Percentiles rank a stretch among this genome's conserved stretches.
Conservation (phyloP, 345 rosid species). For the Eucalyptus shirleyi region DNA sequence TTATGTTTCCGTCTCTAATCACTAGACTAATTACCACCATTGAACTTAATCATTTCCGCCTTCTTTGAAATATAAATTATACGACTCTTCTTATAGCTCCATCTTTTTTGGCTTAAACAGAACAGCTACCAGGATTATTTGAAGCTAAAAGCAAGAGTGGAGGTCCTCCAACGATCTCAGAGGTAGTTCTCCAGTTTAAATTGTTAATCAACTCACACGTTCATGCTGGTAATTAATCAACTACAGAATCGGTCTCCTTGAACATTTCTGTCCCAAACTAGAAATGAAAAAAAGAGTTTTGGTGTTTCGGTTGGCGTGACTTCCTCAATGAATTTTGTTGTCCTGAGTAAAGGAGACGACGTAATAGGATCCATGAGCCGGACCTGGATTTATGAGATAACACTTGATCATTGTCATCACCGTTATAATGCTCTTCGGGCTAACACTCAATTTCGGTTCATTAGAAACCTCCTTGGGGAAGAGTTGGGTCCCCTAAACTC, state of each 20-base stretch:
- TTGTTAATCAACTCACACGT: background rate
- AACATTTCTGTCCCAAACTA: background rate
- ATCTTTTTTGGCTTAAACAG: slow-evolving; percentile 3
- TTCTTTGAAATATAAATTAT: background rate
- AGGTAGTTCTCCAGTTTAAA: slow-evolving; percentile 7
- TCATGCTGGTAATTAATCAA: background rate
- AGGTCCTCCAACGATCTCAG: slow-evolving; percentile 40
- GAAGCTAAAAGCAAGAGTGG: slow-evolving; percentile 39
- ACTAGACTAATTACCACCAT: background rate
- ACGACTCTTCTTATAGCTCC: background rate
- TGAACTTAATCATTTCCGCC: background rate
- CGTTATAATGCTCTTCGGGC: background rate
- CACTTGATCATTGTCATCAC: background rate
- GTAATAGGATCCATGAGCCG: background rate
- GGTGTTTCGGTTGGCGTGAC: background rate
- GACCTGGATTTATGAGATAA: background rate
- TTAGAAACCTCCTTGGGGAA: slow-evolving; percentile 81
- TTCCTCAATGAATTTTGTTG: background rate
- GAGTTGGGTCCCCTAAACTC: slow-evolving; percentile 49
- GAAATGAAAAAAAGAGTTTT: background rate
- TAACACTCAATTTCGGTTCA: background rate
- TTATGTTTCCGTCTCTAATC: background rate
- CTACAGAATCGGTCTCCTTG: background rate
- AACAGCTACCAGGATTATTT: slow-evolving; percentile 41
- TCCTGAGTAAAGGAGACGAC: background rate